These are phyloP conservation scores for Aspergillus sp. DNA, from an alignment of 2,329 filamentous ascomycete genomes.

Conservation along the genomic window DNA sequence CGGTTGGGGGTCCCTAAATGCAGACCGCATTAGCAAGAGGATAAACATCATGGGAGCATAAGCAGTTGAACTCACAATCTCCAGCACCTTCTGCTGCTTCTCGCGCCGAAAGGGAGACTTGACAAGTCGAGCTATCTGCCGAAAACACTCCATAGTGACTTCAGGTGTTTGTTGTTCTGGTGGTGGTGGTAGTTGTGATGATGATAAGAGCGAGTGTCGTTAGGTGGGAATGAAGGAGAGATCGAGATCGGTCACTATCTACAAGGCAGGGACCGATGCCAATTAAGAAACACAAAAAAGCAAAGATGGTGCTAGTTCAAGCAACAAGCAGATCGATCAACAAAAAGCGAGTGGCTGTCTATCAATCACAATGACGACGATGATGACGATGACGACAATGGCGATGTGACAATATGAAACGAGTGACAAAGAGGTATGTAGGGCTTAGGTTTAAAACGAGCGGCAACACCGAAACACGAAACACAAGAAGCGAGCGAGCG, in stretches of 20 bases:
- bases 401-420: slow-evolving; percentile 9
- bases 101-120: slow-evolving; percentile 36
- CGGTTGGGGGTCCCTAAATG: slow-evolving; percentile 42
- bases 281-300: slow-evolving; percentile 6
- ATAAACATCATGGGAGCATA: not conserved
- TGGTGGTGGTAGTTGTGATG: not conserved
- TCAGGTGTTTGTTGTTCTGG: not conserved
- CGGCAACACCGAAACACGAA: slow-evolving; percentile 14
- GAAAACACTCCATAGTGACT: slow-evolving; percentile 38
- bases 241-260: slow-evolving; percentile 14
- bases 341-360: not conserved
- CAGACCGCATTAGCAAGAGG: not conserved
- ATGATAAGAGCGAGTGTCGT: no score
- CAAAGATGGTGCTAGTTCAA: not conserved
- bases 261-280: slow-evolving; percentile 15
- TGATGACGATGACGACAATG: no score
- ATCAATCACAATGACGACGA: no score
- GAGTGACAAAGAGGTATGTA: slow-evolving; percentile 11
- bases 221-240: not conserved
- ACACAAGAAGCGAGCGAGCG: slow-evolving; percentile 20
- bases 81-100: slow-evolving; percentile 32
- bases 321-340: slow-evolving; percentile 9
- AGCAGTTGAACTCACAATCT: slow-evolving; percentile 33
- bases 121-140: slow-evolving; percentile 36
- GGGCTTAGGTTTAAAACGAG: not conserved